phyloP scores from a whole-genome alignment of 306 rosid genomes.

The Acacia crassicarpa region DNA sequence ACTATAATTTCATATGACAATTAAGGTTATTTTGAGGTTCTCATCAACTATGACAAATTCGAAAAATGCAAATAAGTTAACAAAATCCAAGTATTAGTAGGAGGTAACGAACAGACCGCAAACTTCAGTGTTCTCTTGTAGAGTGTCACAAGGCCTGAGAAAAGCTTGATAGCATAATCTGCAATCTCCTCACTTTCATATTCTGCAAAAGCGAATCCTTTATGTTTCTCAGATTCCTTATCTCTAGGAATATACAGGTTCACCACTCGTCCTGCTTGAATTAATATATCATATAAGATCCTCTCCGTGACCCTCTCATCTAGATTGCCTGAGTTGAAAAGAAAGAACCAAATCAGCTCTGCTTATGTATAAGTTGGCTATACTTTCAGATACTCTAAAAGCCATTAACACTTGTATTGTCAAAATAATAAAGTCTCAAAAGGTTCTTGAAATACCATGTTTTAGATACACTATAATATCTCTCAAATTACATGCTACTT shows the following conservation, averaged over 20 bases:
- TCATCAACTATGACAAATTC: conserved; percentile 21
- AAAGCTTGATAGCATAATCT: conserved; percentile 85
- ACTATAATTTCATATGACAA: conserved; percentile 1
- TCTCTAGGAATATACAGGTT: conserved; percentile 85
- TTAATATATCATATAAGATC: conserved; percentile 79
- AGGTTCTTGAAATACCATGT: background rate
- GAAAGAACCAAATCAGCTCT: conserved; percentile 15
- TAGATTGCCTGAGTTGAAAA: conserved; percentile 65
- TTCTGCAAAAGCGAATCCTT: conserved; percentile 87
- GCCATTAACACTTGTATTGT: background rate
- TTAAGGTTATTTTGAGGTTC: conserved; percentile 4
- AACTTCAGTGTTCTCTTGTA: conserved; percentile 80
- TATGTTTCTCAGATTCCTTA: conserved; percentile 74
- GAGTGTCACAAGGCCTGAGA: conserved; percentile 87
- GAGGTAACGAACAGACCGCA: conserved; percentile 57
- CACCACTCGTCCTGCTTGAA: conserved; percentile 86
- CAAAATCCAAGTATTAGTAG: conserved; percentile 12
- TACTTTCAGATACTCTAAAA: conserved; percentile 3
- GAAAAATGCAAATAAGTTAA: conserved; percentile 11
- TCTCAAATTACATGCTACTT: too few species aligned
- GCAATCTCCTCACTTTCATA: conserved; percentile 86
- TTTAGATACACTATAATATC: background rate
- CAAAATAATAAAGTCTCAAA: background rate
- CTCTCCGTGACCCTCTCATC: conserved; percentile 91
- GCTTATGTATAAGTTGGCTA: background rate